Evolutionary conservation across 129 eudicot genomes (phyloP).

Genomic region (Glebionis coronaria): DNA sequence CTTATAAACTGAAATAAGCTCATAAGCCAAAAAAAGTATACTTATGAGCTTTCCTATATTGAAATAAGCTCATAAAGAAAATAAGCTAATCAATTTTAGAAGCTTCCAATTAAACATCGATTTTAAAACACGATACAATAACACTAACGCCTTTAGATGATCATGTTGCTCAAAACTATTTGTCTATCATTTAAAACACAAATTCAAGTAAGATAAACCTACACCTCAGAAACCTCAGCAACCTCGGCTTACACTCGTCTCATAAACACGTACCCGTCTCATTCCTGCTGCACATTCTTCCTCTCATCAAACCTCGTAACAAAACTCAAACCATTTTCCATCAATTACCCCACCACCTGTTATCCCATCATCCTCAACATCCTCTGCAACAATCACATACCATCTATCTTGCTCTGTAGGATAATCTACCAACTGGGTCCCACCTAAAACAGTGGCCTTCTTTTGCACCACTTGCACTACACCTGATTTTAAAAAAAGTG

Average conservation of each 20-base stretch:
- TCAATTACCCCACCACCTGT: constrained; percentile 92
- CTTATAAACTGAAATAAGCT: no score
- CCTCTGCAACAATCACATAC: constrained; percentile 94
- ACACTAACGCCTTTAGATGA: no score
- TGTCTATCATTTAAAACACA: no score
- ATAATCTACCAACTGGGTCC: constrained; percentile 68
- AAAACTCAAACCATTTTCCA: constrained; percentile 81
- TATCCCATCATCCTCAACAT: constrained; percentile 71
- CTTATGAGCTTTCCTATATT: no score
- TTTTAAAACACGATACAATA: no score
- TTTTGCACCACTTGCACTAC: constrained; percentile 53
- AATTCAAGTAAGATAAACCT: background rate
- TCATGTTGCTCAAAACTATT: no score
- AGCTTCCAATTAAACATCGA: no score
- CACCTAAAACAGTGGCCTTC: no score
- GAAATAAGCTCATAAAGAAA: no score
- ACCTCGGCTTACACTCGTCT: constrained; percentile 84
- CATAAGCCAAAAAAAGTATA: no score
- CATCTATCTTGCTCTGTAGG: constrained; percentile 53
- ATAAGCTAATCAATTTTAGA: no score
- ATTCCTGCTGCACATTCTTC: constrained; percentile 98
- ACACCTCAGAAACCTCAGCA: constrained; percentile 70
- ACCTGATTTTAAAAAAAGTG: constrained; percentile 62
- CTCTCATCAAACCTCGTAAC: no score
- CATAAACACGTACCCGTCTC: constrained; percentile 71